phyloP scores from a whole-genome alignment of 2,329 filamentous ascomycete species.

The Aureobasidium sp. region DNA sequence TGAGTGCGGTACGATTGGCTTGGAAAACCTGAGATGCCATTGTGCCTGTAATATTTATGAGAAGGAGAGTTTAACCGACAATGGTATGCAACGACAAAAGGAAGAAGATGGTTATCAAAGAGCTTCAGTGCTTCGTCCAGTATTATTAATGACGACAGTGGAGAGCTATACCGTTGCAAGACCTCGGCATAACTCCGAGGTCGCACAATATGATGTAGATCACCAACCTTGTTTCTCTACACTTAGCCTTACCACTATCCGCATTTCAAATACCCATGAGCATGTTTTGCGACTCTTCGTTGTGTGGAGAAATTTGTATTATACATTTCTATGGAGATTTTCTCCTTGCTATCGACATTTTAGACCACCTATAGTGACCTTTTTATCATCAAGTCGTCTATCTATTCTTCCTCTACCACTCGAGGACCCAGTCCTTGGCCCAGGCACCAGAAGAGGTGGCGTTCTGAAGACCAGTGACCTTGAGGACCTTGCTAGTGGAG shows the following conservation, averaged over 20 bases:
- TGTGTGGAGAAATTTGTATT: not conserved
- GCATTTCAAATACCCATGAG: no score
- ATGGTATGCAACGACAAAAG: not conserved
- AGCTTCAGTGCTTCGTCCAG: not conserved
- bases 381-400: not conserved
- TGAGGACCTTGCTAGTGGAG: constrained; percentile 41
- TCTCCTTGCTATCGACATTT: not conserved
- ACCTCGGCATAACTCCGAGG: not conserved
- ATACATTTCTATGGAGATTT: not conserved
- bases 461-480: constrained; percentile 43
- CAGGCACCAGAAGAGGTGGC: constrained; percentile 50
- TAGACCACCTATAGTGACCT: not conserved
- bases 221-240: not conserved
- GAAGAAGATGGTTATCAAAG: not conserved
- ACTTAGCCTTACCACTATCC: no score
- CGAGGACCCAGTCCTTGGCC: constrained; percentile 49
- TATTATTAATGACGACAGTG: not conserved
- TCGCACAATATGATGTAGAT: not conserved
- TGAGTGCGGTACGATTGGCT: constrained; percentile 53
- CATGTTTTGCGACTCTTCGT: not conserved
- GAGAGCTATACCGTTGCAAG: not conserved
- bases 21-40: constrained; percentile 27
- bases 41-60: not conserved
- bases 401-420: constrained; percentile 34
- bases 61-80: not conserved